Base-by-base conservation (phyloP, 2,329 filamentous ascomycete genomes). In the Pseudopyricularia cyperi region DNA sequence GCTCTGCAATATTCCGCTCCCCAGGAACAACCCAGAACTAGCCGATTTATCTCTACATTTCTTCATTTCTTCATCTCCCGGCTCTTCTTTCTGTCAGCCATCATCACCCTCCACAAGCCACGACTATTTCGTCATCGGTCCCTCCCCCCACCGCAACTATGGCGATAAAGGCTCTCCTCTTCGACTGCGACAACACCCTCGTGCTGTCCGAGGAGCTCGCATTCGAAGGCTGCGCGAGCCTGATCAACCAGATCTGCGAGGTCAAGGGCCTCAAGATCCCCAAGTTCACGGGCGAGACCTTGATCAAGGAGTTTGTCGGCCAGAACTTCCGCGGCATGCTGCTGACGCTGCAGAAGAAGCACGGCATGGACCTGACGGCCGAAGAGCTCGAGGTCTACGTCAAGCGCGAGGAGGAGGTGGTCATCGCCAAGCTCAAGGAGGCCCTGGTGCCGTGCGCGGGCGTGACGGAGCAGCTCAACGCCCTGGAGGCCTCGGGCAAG, bases 311-410 rank as follows among this genome's bases (percentile, higher is more conserved):
- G 71, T 95, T 94, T 62, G 88, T 95, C 60, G 89, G 90, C 61
- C 85, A 93, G 67, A 95, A 94, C 77, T 95, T 95, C 78, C 87
- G 89, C 59, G 87, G 88, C 69, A 95, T 95, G 87, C 83, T 95
- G 70, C 68, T 73, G 54, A 81, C 80, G 55, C 80, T 95, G 55
- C 82, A 89, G 68, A 71, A 80, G 66, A 84, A 86, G 68, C 82
- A 87, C 74, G 74, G 76, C 68, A 91, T 95, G 69, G 70, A 75
- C 51, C 79, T 95, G 69, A 60, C 68, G 26, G 66, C 75, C 19
- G 80, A 79, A 2, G 86, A 94, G 63, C 69, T 89, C 53, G 82
- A 93, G 60, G 66, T 64, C 39, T 94, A 88, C 65, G 87, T 94
- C 56, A 75, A 72, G 60, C 75, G 75, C 60, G 89, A 95, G 70